Conservation (phyloP, 805 yeast species). For the Sugiyamaella americana region DNA sequence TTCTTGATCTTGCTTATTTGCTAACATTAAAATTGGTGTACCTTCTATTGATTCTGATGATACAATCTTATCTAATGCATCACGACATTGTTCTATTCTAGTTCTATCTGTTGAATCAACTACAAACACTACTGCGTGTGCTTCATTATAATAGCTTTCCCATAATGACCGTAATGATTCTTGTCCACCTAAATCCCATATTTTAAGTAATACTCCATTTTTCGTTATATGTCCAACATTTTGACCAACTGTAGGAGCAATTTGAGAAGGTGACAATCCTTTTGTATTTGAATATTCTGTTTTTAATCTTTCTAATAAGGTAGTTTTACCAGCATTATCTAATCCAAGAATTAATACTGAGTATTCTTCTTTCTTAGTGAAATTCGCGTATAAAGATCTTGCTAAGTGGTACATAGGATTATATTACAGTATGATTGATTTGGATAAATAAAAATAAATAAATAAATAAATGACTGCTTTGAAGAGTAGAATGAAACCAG, state of each 20-base stretch:
- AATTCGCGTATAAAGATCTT: slow-evolving; percentile 51
- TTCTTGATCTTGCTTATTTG: slow-evolving; percentile 84
- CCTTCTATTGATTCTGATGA: slow-evolving; percentile 60
- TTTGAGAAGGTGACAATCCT: slow-evolving; percentile 48
- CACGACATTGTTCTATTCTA: slow-evolving; percentile 76
- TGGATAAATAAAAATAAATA: no score
- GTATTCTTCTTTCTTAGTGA: slow-evolving; percentile 59
- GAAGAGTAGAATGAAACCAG: no score
- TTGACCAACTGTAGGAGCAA: slow-evolving; percentile 93
- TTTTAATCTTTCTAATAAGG: slow-evolving; percentile 63
- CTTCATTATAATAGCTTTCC: slow-evolving; percentile 76
- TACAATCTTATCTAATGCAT: slow-evolving; percentile 50
- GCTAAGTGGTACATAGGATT: slow-evolving; percentile 75
- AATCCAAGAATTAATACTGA: slow-evolving; percentile 78
- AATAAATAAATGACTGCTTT: no score
- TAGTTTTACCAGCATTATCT: slow-evolving; percentile 95
- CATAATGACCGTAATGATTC: slow-evolving; percentile 76
- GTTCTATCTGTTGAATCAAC: slow-evolving; percentile 86
- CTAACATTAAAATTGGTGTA: slow-evolving; percentile 88
- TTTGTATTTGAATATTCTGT: slow-evolving; percentile 39
- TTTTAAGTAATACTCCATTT: slow-evolving; percentile 47
- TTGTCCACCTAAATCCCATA: slow-evolving; percentile 98
- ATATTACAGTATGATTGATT: no score
- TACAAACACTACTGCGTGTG: slow-evolving; percentile 88
- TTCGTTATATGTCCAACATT: slow-evolving; percentile 46